Conservation (phyloP, 352 stramenopile species). For the Thalassiosira mediterranea region DNA sequence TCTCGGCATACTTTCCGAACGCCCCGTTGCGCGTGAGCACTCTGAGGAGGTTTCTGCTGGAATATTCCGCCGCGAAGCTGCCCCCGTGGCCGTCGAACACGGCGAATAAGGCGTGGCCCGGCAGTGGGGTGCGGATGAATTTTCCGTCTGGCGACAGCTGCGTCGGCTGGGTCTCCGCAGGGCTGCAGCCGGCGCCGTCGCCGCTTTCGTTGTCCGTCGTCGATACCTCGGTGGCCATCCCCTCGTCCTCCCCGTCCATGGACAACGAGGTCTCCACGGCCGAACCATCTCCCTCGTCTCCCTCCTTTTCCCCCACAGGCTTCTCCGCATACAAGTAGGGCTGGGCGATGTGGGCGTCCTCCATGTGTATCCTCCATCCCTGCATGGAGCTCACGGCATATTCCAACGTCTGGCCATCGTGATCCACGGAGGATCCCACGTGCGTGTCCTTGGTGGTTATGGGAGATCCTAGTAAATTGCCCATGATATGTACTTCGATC, state of each 20-base stretch:
- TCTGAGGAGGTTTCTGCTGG: too few species aligned
- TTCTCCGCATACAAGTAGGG: conserved; percentile 59
- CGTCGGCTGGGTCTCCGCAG: not conserved
- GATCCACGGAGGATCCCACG: conserved; percentile 39
- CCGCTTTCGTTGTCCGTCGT: conserved; percentile 10
- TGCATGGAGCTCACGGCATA: conserved; percentile 82
- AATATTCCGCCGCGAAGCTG: conserved; percentile 77
- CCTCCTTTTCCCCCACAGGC: not conserved
- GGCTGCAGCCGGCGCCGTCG: too few species aligned
- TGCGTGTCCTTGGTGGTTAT: conserved; percentile 82
- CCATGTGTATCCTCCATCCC: conserved; percentile 85
- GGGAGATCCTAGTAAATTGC: conserved; percentile 75
- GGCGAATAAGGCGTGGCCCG: conserved; percentile 79
- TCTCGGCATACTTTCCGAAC: conserved; percentile 65
- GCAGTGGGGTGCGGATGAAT: conserved; percentile 46
- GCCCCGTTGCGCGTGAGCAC: not conserved
- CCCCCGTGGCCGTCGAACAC: conserved; percentile 87
- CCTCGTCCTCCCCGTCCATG: not conserved
- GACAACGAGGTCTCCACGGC: not conserved
- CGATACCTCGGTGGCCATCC: not conserved
- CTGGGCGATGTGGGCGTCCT: conserved; percentile 81
- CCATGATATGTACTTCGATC: conserved; percentile 52
- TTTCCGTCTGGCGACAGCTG: conserved; percentile 4
- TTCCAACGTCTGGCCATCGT: conserved; percentile 38
- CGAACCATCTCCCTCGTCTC: too few species aligned